A percentile compares a stretch with the other conserved stretches of the same genome.
phyloP scores from a whole-genome alignment of 257 asterid genomes.

The Solanum appendiculatum region DNA sequence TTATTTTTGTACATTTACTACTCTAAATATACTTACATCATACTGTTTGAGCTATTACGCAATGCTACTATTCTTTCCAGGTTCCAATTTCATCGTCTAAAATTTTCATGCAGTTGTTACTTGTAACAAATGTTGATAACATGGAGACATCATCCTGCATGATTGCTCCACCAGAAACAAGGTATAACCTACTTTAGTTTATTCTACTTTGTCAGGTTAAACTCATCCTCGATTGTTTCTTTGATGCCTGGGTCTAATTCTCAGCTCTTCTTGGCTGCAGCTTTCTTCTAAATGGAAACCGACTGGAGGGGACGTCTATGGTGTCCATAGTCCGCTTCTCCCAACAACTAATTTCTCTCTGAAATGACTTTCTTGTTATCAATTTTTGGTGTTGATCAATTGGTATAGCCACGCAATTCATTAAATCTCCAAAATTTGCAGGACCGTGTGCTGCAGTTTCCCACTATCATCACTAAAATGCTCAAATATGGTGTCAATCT shows the following conservation, averaged over 20 bases:
- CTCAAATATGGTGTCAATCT: conserved; percentile 3
- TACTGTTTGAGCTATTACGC: neutral
- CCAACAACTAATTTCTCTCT: neutral
- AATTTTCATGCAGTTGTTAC: neutral
- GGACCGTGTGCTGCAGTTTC: neutral
- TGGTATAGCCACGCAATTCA: neutral
- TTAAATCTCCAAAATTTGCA: neutral
- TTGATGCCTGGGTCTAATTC: neutral
- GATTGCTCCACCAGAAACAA: conserved; percentile 2
- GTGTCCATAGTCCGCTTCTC: neutral
- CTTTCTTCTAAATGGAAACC: conserved; percentile 3
- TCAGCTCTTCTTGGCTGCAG: neutral
- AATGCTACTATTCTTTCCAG: neutral
- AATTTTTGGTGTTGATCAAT: neutral
- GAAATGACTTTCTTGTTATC: neutral
- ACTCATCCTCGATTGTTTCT: neutral
- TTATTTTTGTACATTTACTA: neutral
- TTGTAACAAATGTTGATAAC: neutral
- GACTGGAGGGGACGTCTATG: neutral
- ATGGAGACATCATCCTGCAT: neutral
- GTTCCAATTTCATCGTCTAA: neutral
- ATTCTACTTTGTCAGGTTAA: neutral
- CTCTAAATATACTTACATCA: neutral
- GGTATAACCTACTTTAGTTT: neutral
- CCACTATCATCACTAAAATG: neutral